Percentiles rank a stretch among this genome's conserved stretches.
phyloP scores from a whole-genome alignment of 192 early-diverging fungal species.

The Rhizoclosmatium globosum region DNA sequence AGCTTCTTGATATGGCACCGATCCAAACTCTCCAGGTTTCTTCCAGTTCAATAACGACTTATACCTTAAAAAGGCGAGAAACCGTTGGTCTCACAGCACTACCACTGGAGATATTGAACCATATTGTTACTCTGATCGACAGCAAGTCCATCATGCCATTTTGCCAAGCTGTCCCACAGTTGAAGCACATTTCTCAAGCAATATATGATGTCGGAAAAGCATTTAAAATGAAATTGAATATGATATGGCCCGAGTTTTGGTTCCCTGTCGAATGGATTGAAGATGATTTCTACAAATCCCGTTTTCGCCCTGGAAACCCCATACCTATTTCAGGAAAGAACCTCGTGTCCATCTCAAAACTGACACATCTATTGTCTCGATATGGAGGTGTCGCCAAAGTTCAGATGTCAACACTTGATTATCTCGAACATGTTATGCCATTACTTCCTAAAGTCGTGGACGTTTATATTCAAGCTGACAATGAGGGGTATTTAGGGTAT shows the following conservation, averaged over 20 bases:
- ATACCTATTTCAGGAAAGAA: not conserved
- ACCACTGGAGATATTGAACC: too few species aligned
- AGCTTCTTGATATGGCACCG: too few species aligned
- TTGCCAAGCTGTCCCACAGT: not conserved
- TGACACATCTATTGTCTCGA: not conserved
- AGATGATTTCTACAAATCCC: not conserved
- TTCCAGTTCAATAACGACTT: too few species aligned
- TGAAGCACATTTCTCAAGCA: not conserved
- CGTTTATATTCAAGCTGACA: not conserved
- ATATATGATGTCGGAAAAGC: not conserved
- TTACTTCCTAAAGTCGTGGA: not conserved
- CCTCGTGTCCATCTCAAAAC: not conserved
- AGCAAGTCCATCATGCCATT: not conserved
- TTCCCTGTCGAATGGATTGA: slow-evolving; percentile 12
- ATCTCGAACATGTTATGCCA: not conserved
- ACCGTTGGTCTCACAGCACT: too few species aligned
- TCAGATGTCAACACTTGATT: not conserved
- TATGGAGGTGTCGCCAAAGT: slow-evolving; percentile 10
- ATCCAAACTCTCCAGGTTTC: too few species aligned
- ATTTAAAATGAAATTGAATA: not conserved
- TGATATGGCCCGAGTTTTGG: slow-evolving; percentile 2
- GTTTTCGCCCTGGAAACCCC: not conserved
- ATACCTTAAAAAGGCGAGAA: too few species aligned
- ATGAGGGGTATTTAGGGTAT: not conserved
- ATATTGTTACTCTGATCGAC: too few species aligned